Base-by-base conservation (phyloP, 1,284 basidiomycete species). In the Trametes versicolor region DNA sequence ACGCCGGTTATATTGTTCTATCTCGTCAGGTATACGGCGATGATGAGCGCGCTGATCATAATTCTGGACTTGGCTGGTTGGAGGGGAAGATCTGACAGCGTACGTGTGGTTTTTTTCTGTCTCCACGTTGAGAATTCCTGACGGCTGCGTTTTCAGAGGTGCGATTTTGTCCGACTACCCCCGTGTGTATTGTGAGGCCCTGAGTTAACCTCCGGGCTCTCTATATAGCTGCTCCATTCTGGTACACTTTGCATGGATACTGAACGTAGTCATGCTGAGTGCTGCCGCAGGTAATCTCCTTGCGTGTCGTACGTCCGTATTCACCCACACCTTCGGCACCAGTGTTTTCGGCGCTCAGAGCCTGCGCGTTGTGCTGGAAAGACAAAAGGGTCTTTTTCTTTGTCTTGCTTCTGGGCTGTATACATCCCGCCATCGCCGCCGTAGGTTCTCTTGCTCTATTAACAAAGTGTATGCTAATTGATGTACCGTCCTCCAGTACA, bases 1-100 rank as follows among this genome's bases (percentile, higher is more conserved):
- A 19, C 39, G 0, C 49, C 60, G 1, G 56, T 62, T 2, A 21
- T 62, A 8, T 27, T 70, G 2, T 70, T 63, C 52, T 66, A 64
- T 47, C 34, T 47, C 23, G 45, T 68, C 12, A 48, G 69, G 2
- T 70, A 70, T 47, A n/a, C 58, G 1, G 60, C 66, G 9, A 21
- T 66, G 27, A 19, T 68, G 45, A 57, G 52, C 39, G 60, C 60
- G 5, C 5, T 63, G 2, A 57, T 65, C 55, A 50, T 62, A 5
- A 9, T 43, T 8, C 4, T 43, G 41, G 41, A 43, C 9, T 10
- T 19, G 19, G n/a, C 41, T 7, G 15, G 15, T 13, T 43, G 41
- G 41, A n/a, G 2, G 15, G 41, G 41, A 17, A 43, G 15, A 43
- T 43, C 41, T 7, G 41, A 15, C 2, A 13, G n/a, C 15, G 41